Evolutionary conservation across 2,329 filamentous ascomycete species (phyloP).

Genomic region (Penicillium sp.): DNA sequence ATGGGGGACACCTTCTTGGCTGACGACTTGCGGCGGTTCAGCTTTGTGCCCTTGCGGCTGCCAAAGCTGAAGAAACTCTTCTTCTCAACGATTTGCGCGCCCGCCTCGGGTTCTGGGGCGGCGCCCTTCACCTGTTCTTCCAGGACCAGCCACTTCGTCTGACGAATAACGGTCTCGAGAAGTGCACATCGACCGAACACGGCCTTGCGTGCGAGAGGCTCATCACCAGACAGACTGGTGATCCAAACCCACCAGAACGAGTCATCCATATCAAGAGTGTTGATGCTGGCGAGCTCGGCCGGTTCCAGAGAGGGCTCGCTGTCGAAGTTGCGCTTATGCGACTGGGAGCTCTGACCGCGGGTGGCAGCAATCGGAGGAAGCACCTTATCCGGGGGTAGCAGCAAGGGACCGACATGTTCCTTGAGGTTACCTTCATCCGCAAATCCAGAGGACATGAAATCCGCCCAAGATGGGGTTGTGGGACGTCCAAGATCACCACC

Average conservation of each 20-base stretch:
- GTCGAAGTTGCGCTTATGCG: conserved; percentile 74
- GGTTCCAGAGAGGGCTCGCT: conserved; percentile 74
- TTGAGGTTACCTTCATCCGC: conserved; percentile 72
- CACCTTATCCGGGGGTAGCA: conserved; percentile 90
- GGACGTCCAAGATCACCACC: conserved; percentile 73
- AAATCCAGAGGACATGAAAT: conserved; percentile 94
- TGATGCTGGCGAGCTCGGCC: conserved; percentile 92
- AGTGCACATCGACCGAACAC: conserved; percentile 93
- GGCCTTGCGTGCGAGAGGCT: conserved; percentile 81
- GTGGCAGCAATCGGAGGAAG: conserved; percentile 76
- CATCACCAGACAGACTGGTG: conserved; percentile 89
- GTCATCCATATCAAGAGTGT: conserved; percentile 82
- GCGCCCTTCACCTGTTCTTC: conserved; percentile 97
- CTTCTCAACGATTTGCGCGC: conserved; percentile 92
- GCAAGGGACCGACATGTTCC: conserved; percentile 63
- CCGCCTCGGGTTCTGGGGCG: conserved; percentile 78
- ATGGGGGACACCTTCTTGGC: conserved; percentile 60
- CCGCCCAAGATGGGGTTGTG: conserved; percentile 96
- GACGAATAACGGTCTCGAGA: conserved; percentile 81
- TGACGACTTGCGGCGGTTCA: conserved; percentile 72
- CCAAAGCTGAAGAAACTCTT: conserved; percentile 88
- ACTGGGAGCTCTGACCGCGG: conserved; percentile 84
- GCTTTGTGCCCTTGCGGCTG: conserved; percentile 67
- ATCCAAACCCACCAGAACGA: conserved; percentile 99
- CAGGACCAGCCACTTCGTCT: conserved; percentile 88